Evolutionary conservation across 2,329 filamentous ascomycete genomes (phyloP), one percentile per base, ranked within the genome.

Genomic region (Diaporthe caulivora): DNA sequence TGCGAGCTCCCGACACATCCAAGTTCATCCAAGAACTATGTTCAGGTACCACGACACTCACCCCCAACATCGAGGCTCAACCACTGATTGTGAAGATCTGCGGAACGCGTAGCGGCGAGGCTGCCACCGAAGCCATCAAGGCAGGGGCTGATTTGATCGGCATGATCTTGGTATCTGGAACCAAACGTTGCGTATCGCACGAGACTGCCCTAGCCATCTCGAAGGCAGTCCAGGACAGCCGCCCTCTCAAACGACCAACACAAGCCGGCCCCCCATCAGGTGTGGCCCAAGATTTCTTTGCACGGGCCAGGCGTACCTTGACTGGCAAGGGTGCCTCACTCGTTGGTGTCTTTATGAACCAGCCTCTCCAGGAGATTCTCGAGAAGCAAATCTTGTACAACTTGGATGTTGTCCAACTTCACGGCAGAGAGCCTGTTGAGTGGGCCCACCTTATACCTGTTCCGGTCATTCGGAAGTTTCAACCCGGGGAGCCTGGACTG

Each of bases 261-360:
- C 44, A 24, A 34, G 24, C 60, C 26, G 31, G 37, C 8, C 37
- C 2, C n/a, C 77, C 80, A 65, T 83, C 83, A 73, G 76, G 79
- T 13, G 77, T 79, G 6, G 87, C 87, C 3, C 88, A 86, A 11
- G 94, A 95, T 80, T 98, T 92, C 83, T 98, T 97, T 70, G 40
- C 57, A 24, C 72, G 73, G 2, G 77, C 77, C 3, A 76, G 62
- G 15, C 60, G 70, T 11, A 76, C 81, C 73, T 82, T 92, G 6
- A 82, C 88, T 80, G 80, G 86, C 81, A 80, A 90, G 18, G 84
- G 93, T 13, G 92, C 96, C 0, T 88, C 97, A 3, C 88, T 99
- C 0, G 97, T 98, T 7, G 97, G 97, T 72, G 96, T 99, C 2
- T 99, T 99, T 85, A 93, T 94, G 78, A 94, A 98, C 81, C 96